Evolutionary conservation across 1,139 yeast genomes (phyloP), one percentile per base, ranked within the genome.

Genomic region (Insectozyma bohioensis): DNA sequence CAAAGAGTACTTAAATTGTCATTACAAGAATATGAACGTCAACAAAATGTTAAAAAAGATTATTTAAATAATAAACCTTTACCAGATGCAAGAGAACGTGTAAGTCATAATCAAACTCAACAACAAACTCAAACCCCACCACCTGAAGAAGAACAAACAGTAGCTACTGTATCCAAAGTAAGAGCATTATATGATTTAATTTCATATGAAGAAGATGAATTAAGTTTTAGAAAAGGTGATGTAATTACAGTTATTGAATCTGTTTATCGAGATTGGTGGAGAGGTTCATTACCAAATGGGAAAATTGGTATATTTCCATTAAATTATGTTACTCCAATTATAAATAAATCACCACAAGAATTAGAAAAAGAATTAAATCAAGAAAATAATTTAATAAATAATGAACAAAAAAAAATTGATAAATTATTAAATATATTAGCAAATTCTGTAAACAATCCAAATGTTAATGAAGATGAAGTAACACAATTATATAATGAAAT

Each of bases 251-350:
- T 92, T 1, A 72, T 90, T 30, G 97, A 88, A 49, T 75, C 85
- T 12, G 95, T 85, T 5, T 88, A 88, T 57, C 73, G 87, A 41
- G 97, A 92, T 54, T 92, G 98, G 98, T 86, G 97, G 85, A 73
- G 87, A 46, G 98, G 98, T 4, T 78, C 92, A 4, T 62, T 90
- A 33, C 59, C 72, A 4, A 72, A 76, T 37, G 97, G 97, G 0
- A 72, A 72, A 36, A 69, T 79, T 28, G 98, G 98, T 18, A 83
- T 92, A n/a, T 88, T 92, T 60, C 98, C 98, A 0, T 71, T 86
- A 37, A 92, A 92, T 56, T 92, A 92, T 52, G 97, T 92, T 1
- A 78, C 88, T 3, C 90, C 90, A 3, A 65, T 88, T 8, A 75
- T 80, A 1, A 84, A 79, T 32, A 82, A 84, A 26, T 69, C 85